Base-by-base conservation (phyloP, 257 asterid species). In the Osmanthus fragrans region DNA sequence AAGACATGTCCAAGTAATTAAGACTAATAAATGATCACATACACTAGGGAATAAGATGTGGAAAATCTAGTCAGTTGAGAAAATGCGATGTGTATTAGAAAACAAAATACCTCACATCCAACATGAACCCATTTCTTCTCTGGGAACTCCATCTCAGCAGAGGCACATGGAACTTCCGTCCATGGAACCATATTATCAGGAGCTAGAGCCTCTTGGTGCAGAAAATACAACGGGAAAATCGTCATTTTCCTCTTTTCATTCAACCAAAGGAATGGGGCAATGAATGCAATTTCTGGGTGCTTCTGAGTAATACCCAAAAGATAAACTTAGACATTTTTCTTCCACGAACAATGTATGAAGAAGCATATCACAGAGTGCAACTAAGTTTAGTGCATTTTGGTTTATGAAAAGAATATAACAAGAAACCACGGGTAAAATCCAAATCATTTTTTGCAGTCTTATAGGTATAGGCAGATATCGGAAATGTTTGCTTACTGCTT, bases 71-170 rank as follows among this genome's bases (percentile, higher is more conserved):
- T 64, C 69, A 73, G 67, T 25, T 73, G 49, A n/a, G 79, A 69
- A 81, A 79, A 60, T 16, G 45, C 63, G 37, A 66, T 11, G 40
- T 60, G 27, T 56, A 69, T 3, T 29, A 66, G 56, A 49, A 73
- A 71, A 72, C n/a, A 21, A 74, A 72, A 78, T 88, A 94, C 98
- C 97, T 91, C 93, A 70, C 96, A 94, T 84, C 97, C 97, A 77
- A 94, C 86, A 84, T 94, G 98, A 84, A 92, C 91, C 98, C 98
- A 94, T 82, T 83, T 91, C 80, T 82, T 85, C 79, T 81, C 3
- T 11, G 96, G 94, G 79, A 92, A 82, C 75, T 89, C 96, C 54
- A 79, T 37, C 75, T 80, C 79, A 13, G 91, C 65, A 23, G 87
- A 84, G 79, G 86, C 86, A 73, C 84, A 73, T 37, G 84, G 85